These are phyloP conservation scores for Zygnema cylindricum DNA, from an alignment of 139 green algal species.

Conservation along the genomic window DNA sequence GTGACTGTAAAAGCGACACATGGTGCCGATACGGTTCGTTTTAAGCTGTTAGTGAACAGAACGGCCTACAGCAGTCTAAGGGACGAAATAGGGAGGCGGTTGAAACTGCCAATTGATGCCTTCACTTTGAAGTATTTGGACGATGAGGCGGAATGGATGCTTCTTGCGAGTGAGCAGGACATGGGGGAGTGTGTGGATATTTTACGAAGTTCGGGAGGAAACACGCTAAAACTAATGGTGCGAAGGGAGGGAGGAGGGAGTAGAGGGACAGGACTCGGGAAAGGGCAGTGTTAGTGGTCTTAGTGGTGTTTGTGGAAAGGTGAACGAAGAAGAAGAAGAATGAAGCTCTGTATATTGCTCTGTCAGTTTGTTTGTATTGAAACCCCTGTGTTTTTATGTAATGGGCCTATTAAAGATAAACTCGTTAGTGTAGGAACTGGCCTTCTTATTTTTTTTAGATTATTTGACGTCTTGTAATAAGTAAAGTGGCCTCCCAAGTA, in stretches of 20 bases:
- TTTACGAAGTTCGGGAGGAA: background rate
- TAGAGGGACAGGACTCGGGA: background rate
- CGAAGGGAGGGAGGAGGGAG: background rate
- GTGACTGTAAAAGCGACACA: slow-evolving; percentile 56
- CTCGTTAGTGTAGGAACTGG: too few species aligned
- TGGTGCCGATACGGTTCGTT: slow-evolving; percentile 45
- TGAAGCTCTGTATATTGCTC: background rate
- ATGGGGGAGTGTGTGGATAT: slow-evolving; percentile 54
- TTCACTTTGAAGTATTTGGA: slow-evolving; percentile 50
- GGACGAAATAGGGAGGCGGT: slow-evolving; percentile 35
- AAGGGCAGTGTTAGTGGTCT: background rate
- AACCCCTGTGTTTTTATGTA: background rate
- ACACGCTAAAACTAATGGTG: slow-evolving; percentile 54
- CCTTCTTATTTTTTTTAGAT: background rate
- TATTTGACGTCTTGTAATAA: background rate
- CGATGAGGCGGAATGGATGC: slow-evolving; percentile 47
- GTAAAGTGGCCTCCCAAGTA: background rate
- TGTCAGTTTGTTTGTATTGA: background rate
- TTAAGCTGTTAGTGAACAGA: slow-evolving; percentile 17
- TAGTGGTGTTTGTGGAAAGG: background rate
- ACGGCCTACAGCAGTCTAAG: background rate
- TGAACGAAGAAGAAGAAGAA: background rate
- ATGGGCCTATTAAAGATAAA: background rate
- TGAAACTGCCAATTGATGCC: background rate
- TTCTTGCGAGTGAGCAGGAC: slow-evolving; percentile 56